phyloP scores from a whole-genome alignment of 768 basidiomycete species.

The Boletus pseudo-olivaceus region DNA sequence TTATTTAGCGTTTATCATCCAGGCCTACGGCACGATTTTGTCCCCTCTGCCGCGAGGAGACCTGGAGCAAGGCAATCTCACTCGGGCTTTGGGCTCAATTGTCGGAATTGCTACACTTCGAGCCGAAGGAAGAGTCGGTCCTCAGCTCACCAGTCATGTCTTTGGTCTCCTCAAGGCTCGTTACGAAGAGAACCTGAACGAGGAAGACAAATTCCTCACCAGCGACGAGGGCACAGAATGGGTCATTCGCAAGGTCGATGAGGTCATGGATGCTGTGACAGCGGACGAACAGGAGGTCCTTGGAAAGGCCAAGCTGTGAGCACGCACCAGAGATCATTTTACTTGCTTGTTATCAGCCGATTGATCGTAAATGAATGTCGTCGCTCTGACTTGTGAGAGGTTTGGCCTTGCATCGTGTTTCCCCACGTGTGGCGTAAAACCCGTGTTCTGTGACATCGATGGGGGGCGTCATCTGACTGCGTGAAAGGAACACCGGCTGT shows the following conservation, averaged over 20 bases:
- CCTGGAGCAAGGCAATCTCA: constrained; percentile 77
- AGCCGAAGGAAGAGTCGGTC: constrained; percentile 79
- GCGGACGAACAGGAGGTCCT: constrained; percentile 37
- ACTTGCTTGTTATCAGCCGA: constrained; percentile 30
- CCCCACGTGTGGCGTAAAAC: constrained; percentile 32
- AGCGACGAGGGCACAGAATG: constrained; percentile 87
- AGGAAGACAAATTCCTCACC: constrained; percentile 77
- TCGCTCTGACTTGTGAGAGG: constrained; percentile 14
- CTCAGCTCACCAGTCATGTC: constrained; percentile 84
- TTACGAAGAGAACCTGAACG: constrained; percentile 50
- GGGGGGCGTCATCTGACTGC: constrained; percentile 17
- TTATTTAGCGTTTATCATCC: constrained; percentile 76
- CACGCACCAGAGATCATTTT: constrained; percentile 21
- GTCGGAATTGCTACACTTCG: constrained; percentile 84
- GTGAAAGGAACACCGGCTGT: constrained; percentile 19
- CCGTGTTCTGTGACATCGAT: constrained; percentile 26
- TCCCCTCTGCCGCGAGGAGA: constrained; percentile 68
- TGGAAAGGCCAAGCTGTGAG: constrained; percentile 62
- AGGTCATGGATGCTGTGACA: constrained; percentile 71
- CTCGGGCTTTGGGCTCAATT: constrained; percentile 78
- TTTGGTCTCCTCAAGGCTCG: constrained; percentile 89
- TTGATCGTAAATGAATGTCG: constrained; percentile 26
- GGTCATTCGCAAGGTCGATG: constrained; percentile 81
- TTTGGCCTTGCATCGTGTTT: constrained; percentile 29
- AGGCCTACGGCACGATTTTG: constrained; percentile 76